phyloP scores from a whole-genome alignment of 495 filamentous ascomycete genomes.

The Podospora pseudoanserina region DNA sequence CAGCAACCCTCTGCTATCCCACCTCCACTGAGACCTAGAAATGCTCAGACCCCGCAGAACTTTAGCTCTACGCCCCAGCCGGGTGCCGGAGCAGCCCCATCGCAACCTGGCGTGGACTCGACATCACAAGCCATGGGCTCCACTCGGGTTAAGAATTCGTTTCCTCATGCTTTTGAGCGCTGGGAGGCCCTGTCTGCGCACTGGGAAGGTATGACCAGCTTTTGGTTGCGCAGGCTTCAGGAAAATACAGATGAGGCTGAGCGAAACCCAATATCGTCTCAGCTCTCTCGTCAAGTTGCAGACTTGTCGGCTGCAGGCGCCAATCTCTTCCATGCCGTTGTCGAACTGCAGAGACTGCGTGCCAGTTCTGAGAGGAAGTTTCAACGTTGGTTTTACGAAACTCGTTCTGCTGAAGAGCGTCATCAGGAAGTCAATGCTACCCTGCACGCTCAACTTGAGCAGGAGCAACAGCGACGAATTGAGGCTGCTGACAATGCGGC shows the following conservation, averaged over 20 bases:
- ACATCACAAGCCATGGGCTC: slow-evolving; percentile 22
- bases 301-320: slow-evolving; percentile 94
- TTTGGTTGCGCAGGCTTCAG: slow-evolving; percentile 92
- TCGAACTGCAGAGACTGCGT: slow-evolving; percentile 91
- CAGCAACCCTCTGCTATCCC: slow-evolving; percentile 22
- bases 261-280: slow-evolving; percentile 75
- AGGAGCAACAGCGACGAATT: slow-evolving; percentile 65
- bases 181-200: slow-evolving; percentile 97
- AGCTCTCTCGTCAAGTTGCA: slow-evolving; percentile 89
- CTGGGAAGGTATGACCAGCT: slow-evolving; percentile 95
- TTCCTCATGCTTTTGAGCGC: slow-evolving; percentile 95
- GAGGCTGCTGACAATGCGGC: slow-evolving; percentile 62
- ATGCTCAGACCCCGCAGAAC: slow-evolving; percentile 23
- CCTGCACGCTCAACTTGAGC: slow-evolving; percentile 65
- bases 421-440: slow-evolving; percentile 79
- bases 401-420: slow-evolving; percentile 80
- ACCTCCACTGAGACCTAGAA: slow-evolving; percentile 25
- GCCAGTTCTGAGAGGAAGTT: slow-evolving; percentile 96
- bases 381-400: slow-evolving; percentile 98
- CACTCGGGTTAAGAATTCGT: slow-evolving; percentile 50
- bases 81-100: slow-evolving; percentile 13
- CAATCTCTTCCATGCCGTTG: slow-evolving; percentile 95
- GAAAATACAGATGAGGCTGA: slow-evolving; percentile 81
- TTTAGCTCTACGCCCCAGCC: slow-evolving; percentile 18
- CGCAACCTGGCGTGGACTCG: slow-evolving; percentile 35